These are phyloP conservation scores for Talaromyces albobiverticillius DNA, from an alignment of 2,329 filamentous ascomycete species.

Conservation along the genomic window DNA sequence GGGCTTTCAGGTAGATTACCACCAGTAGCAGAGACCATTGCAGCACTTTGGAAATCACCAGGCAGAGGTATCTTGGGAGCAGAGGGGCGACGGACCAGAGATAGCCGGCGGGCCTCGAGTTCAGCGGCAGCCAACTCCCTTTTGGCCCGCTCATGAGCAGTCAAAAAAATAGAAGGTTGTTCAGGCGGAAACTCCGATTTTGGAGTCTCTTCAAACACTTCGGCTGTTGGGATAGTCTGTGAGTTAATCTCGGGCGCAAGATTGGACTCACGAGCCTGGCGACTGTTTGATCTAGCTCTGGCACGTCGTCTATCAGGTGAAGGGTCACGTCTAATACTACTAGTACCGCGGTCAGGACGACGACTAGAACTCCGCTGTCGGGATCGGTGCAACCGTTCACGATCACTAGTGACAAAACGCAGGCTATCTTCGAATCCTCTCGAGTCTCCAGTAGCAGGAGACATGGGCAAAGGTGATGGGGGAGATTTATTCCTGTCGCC, in stretches of 20 bases:
- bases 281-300: constrained; percentile 34
- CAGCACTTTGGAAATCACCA: constrained; percentile 45
- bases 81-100: constrained; percentile 74
- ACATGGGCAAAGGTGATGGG: constrained; percentile 75
- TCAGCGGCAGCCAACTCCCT: constrained; percentile 78
- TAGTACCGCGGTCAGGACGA: constrained; percentile 43
- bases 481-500: constrained; percentile 68
- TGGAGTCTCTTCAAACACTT: constrained; percentile 21
- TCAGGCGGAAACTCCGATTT: constrained; percentile 21
- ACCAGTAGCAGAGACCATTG: constrained; percentile 36
- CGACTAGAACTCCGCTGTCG: constrained; percentile 53
- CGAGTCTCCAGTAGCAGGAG: constrained; percentile 52
- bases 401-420: constrained; percentile 43
- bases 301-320: constrained; percentile 46
- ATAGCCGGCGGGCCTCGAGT: constrained; percentile 82
- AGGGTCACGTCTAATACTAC: constrained; percentile 38
- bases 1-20: constrained; percentile 42
- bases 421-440: constrained; percentile 62
- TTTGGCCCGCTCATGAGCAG: constrained; percentile 63
- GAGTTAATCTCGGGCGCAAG: constrained; percentile 6
- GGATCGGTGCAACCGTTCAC: constrained; percentile 43
- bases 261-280: constrained; percentile 18
- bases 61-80: constrained; percentile 79
- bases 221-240: constrained; percentile 3
- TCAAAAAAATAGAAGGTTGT: constrained; percentile 19